Evolutionary conservation across 441 rosid genomes (phyloP), one percentile per base, ranked within the genome.

Genomic region (Geranium incanum): DNA sequence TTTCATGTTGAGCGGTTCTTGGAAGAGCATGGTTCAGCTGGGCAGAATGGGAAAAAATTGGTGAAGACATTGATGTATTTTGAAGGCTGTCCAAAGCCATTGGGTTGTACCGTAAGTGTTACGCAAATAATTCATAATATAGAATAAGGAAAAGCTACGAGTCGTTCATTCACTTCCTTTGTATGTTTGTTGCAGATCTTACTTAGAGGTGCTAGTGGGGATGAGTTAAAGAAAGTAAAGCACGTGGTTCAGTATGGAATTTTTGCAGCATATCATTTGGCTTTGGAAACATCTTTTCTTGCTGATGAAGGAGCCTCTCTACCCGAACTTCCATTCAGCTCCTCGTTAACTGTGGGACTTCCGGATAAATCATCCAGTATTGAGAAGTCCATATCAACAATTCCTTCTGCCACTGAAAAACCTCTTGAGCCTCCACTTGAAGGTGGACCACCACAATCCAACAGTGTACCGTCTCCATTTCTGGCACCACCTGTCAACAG

Each of bases 221-320:
- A 88, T 37, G 96, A 92, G 77, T 76, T 95, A 85, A 95, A 90
- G 86, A 95, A 91, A 81, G 93, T 95, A 74, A 95, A 95, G 86
- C 97, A 91, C 77, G 97, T 95, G 68, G 88, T 91, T 70, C 96
- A 92, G 39, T 95, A 95, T 82, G 99, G 99, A 73, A 85, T 95
- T 74, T 95, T 95, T 78, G 99, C 99, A 39, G 99, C 99, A 64
- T 92, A 95, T 84, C 99, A 95, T 81, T 74, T 95, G 84, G 99
- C 95, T 68, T 68, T 87, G 65, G 98, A 92, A 85, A 95, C 98
- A 57, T 95, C 97, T 37, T 95, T 95, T 78, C 93, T 95, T 72
- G 99, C 98, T 50, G 99, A 95, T 77, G 99, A 95, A 84, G 92
- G 99, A 65, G 99, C 99, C 36, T 78, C 93, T 68, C 81, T 87